These are phyloP conservation scores for Fusarium sp. DNA, from an alignment of 2,329 filamentous ascomycete species.

Conservation along the genomic window DNA sequence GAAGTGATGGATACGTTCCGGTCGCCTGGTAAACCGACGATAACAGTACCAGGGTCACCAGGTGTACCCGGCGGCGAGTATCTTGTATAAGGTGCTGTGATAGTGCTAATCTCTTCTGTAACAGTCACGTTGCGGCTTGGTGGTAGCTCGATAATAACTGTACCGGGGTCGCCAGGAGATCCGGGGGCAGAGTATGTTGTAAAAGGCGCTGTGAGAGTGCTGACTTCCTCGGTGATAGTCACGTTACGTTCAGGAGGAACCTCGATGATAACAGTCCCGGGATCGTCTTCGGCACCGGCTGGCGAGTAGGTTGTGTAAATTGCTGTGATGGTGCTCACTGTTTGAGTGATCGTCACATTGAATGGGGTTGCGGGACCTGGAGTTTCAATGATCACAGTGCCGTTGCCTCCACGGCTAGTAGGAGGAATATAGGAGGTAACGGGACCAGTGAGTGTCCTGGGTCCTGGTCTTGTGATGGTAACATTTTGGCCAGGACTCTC, in stretches of 20 bases:
- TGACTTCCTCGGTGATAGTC: constrained; percentile 25
- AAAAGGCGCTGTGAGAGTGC: constrained; percentile 16
- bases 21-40: no score
- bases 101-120: background rate
- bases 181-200: constrained; percentile 25
- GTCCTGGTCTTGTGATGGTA: constrained; percentile 26
- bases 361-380: constrained; percentile 15
- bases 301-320: constrained; percentile 34
- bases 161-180: constrained; percentile 25
- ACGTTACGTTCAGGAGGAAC: constrained; percentile 31
- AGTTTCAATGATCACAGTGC: constrained; percentile 35
- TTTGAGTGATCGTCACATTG: constrained; percentile 33
- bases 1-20: background rate
- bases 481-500: constrained; percentile 21
- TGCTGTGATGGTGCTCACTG: constrained; percentile 28
- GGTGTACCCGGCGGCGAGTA: constrained; percentile 2
- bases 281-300: constrained; percentile 20
- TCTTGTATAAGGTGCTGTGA: constrained; percentile 6
- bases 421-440: constrained; percentile 34
- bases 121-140: constrained; percentile 5
- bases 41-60: constrained; percentile 17
- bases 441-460: constrained; percentile 30
- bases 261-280: constrained; percentile 30
- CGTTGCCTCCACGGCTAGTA: constrained; percentile 13
- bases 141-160: constrained; percentile 22